phyloP scores from a whole-genome alignment of 129 eudicot species.

The Pseudognaphalium luteoalbum region DNA sequence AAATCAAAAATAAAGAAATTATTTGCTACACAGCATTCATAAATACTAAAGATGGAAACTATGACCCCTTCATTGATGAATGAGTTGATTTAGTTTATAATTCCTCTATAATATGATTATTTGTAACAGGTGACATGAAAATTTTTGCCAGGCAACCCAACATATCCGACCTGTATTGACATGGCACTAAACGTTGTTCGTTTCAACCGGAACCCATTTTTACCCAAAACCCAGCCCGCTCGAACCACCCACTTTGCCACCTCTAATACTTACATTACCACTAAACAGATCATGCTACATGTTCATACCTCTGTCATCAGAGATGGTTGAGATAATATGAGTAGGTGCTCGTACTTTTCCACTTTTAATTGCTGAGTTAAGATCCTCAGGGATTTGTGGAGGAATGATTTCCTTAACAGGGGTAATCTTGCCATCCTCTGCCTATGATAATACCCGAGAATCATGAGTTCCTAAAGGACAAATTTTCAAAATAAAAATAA shows the following conservation, averaged over 20 bases:
- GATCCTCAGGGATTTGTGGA: conserved; percentile 97
- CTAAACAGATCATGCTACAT: neutral
- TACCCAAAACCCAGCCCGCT: neutral
- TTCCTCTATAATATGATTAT: neutral
- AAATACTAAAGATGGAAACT: neutral
- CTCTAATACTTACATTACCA: neutral
- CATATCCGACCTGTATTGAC: neutral
- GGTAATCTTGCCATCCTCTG: conserved; percentile 70
- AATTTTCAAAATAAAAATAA: neutral
- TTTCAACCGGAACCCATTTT: neutral
- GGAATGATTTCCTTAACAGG: conserved; percentile 80
- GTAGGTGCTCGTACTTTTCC: conserved; percentile 99
- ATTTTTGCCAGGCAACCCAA: neutral
- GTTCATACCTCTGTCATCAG: conserved; percentile 76
- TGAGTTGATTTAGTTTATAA: neutral
- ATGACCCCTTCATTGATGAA: neutral
- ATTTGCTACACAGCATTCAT: neutral
- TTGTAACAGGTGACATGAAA: neutral
- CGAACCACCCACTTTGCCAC: neutral
- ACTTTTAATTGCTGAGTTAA: conserved; percentile 85
- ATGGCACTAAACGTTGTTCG: neutral
- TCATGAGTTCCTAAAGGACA: conserved; percentile 9
- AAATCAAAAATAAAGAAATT: conserved; percentile 5
- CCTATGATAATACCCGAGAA: conserved; percentile 32
- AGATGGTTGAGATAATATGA: conserved; percentile 89